A percentile compares a stretch with the other conserved stretches of the same genome.
These are phyloP conservation scores for Arthrocladium fulminans DNA, from an alignment of 2,329 filamentous ascomycete species.

Conservation along the genomic window DNA sequence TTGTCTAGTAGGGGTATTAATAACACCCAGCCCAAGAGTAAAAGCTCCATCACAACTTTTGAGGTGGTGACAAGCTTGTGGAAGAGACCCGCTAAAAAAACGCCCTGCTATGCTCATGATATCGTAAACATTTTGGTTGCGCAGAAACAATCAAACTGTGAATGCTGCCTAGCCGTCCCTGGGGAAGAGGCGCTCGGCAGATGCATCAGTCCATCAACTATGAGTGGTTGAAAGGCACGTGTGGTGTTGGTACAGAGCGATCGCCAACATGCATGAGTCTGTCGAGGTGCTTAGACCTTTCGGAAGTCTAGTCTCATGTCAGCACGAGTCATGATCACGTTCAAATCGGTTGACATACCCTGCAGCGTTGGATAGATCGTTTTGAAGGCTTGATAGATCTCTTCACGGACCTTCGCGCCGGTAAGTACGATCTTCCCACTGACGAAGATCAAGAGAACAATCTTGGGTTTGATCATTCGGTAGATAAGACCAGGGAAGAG, in stretches of 20 bases:
- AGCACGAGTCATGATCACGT: constrained; percentile 15
- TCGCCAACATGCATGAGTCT: constrained; percentile 6
- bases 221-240: constrained; percentile 7
- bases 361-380: constrained; percentile 94
- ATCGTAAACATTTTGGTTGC: constrained; percentile 9
- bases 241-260: constrained; percentile 18
- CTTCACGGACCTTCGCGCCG: constrained; percentile 93
- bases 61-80: constrained; percentile 12
- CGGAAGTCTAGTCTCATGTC: constrained; percentile 47
- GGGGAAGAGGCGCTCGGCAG: background rate
- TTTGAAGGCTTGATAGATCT: constrained; percentile 95
- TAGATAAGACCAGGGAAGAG: constrained; percentile 99
- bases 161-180: background rate
- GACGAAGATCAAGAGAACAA: constrained; percentile 94
- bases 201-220: constrained; percentile 7
- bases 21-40: constrained; percentile 8
- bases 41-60: constrained; percentile 14
- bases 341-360: constrained; percentile 45
- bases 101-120: constrained; percentile 24
- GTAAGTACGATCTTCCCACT: constrained; percentile 97
- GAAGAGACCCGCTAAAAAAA: constrained; percentile 18
- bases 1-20: constrained; percentile 12
- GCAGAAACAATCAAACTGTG: constrained; percentile 13
- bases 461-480: constrained; percentile 99
- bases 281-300: constrained; percentile 44